Base-by-base conservation (phyloP, 495 filamentous ascomycete genomes). In the Aspergillus cristatus region DNA sequence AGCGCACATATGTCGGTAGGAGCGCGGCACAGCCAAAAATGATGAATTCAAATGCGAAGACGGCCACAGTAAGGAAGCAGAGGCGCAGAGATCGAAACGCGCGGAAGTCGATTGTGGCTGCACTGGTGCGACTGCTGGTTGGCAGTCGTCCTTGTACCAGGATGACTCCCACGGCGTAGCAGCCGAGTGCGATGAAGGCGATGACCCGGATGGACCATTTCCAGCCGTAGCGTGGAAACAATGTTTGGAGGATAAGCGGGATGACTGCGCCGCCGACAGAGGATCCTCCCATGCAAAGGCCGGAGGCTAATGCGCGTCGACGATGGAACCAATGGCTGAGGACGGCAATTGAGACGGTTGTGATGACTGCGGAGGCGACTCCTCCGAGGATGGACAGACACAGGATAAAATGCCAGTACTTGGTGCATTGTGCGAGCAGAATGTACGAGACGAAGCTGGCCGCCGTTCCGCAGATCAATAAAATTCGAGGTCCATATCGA, bases 401-500 rank as follows among this genome's bases (percentile, higher is more conserved):
- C 1, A 82, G 67, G 43, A 82, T 67, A 50, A 81, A 80, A 28
- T 84, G 79, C 63, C 78, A 84, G 51, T 80, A 84, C 26, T 64
- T 57, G 48, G 51, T 59, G 45, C 66, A 72, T 34, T 63, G 30
- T 52, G 62, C 74, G 12, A 82, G 56, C 10, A 82, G 53, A 28
- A 84, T 56, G 40, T 81, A 62, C 16, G 70, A 76, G 3, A 56
- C 41, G 18, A 74, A 55, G n/a, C 75, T 68, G 20, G 68, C 53
- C 16, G 68, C 15, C 14, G 68, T 70, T 2, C 78, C 77, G 5
- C 54, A 55, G 11, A 70, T 54, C 0, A 81, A 57, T 16, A 81
- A 51, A 11, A 58, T 24, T 14, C 75, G 57, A 1, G 77, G 68
- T 0, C 78, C 79, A 38, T 75, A 69, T 1, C 66, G 63, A 47